These are phyloP conservation scores for Penicillium freii DNA, from an alignment of 2,329 filamentous ascomycete species.

Conservation along the genomic window DNA sequence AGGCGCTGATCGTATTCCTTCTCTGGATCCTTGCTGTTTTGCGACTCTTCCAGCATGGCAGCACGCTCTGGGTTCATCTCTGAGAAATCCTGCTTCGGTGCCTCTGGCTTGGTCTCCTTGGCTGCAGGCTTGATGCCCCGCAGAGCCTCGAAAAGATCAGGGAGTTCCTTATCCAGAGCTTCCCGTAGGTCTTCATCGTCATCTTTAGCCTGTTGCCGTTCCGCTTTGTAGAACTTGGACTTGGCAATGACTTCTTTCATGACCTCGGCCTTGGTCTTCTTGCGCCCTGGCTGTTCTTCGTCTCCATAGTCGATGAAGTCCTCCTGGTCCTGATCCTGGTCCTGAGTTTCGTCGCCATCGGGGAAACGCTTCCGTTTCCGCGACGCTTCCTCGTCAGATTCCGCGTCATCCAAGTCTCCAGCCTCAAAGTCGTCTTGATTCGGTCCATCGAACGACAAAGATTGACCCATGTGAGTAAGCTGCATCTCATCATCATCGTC, in stretches of 20 bases:
- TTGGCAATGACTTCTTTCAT: slow-evolving; percentile 98
- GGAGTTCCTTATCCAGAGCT: slow-evolving; percentile 79
- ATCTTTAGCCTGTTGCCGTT: slow-evolving; percentile 87
- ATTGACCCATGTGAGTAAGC: slow-evolving; percentile 81
- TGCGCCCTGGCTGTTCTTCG: slow-evolving; percentile 68
- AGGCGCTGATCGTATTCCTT: slow-evolving; percentile 85
- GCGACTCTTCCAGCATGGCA: slow-evolving; percentile 58
- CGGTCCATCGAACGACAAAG: slow-evolving; percentile 62
- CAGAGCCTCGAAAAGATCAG: slow-evolving; percentile 71
- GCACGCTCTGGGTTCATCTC: slow-evolving; percentile 64
- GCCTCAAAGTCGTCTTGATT: slow-evolving; percentile 75
- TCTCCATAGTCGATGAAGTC: slow-evolving; percentile 47
- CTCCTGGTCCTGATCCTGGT: slow-evolving; percentile 45
- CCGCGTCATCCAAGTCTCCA: slow-evolving; percentile 59
- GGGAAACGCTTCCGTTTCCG: slow-evolving; percentile 51
- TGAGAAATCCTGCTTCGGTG: slow-evolving; percentile 43
- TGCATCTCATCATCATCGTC: slow-evolving; percentile 69
- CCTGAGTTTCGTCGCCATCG: slow-evolving; percentile 18
- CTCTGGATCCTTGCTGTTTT: slow-evolving; percentile 68
- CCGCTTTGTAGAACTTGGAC: slow-evolving; percentile 92
- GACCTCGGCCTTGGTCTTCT: slow-evolving; percentile 94
- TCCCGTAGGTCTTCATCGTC: slow-evolving; percentile 85
- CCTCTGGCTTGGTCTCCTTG: slow-evolving; percentile 53
- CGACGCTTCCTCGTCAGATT: slow-evolving; percentile 57
- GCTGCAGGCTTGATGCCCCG: slow-evolving; percentile 55